Evolutionary conservation across 2,329 filamentous ascomycete genomes (phyloP), one percentile per base, ranked within the genome.

Genomic region (Colletotrichum lindemuthianum): DNA sequence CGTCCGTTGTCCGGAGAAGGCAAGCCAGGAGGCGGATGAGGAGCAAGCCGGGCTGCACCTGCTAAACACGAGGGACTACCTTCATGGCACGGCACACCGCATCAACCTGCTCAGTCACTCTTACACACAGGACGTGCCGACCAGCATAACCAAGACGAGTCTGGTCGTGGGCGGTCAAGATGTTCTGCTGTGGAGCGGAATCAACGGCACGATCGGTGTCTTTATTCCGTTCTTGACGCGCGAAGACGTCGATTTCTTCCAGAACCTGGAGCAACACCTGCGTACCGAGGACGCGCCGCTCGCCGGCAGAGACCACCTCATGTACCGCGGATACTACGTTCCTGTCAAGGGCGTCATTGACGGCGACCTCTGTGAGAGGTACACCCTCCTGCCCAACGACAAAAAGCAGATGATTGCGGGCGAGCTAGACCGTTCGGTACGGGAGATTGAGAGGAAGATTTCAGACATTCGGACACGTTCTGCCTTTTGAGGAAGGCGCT

Each of bases 231-330:
- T 99, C 74, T 83, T 93, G 50, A 91, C 90, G 67, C 91, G 96
- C 41, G 94, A 98, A 74, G 95, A 98, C 72, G 92, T 96, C 53
- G 96, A 98, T 76, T 98, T 99, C 80, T 99, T 99, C 86, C 94
- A 97, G 76, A 93, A 88, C 66, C 84, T 99, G 32, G 96, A 99
- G 79, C 89, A 91, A 73, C 92, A 97, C 73, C 84, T 99, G 75
- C 87, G 95, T 51, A 88, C 86, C 11, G 93, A 97, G 73, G 94
- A 97, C 73, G 86, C 94, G 40, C 95, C 95, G 8, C 81, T 99
- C 50, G 92, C 93, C 16, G 96, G 96, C 45, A 87, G 96, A 69
- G 96, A 99, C 76, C 96, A 99, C 77, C 83, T 99, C 49, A 96
- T 97, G 73, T 99, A 97, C 77, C 87, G 96, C 68, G 90, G 93